phyloP scores from a whole-genome alignment of 331 rosid genomes.

The Quercus lobata region DNA sequence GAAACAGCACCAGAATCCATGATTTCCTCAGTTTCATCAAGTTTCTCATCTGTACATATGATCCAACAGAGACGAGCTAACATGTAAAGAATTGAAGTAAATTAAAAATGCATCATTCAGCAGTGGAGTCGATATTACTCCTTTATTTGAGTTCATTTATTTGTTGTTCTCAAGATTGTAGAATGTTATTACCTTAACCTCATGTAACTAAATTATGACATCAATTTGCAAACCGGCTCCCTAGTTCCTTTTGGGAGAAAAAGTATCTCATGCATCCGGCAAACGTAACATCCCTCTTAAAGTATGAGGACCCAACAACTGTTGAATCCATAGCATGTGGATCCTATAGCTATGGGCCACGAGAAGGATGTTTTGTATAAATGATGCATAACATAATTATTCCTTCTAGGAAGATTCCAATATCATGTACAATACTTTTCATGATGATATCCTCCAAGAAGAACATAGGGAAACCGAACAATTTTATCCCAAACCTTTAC shows the following conservation, averaged over 20 bases:
- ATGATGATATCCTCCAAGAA: neutral
- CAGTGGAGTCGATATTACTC: neutral
- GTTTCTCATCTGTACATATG: conserved; percentile 44
- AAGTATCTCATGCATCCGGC: too few species aligned
- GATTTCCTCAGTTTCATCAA: conserved; percentile 25
- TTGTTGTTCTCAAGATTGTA: neutral
- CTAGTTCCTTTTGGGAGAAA: too few species aligned
- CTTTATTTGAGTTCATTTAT: neutral
- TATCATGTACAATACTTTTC: neutral
- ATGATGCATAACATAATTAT: too few species aligned
- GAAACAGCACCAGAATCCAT: conserved; percentile 30
- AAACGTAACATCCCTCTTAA: too few species aligned
- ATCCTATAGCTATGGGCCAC: too few species aligned
- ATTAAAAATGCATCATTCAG: neutral
- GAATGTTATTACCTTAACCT: neutral
- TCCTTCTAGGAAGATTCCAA: neutral
- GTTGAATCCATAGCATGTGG: too few species aligned
- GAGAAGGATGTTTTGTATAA: too few species aligned
- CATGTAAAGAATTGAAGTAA: neutral
- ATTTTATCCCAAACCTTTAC: neutral
- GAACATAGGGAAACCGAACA: neutral
- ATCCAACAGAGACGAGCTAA: neutral
- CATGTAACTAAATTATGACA: neutral
- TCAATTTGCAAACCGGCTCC: neutral
- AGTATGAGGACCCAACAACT: too few species aligned